Percentiles rank a stretch among this genome's conserved stretches.
phyloP scores from a whole-genome alignment of 208 protist species.

The Trichomonas vaginalis region DNA sequence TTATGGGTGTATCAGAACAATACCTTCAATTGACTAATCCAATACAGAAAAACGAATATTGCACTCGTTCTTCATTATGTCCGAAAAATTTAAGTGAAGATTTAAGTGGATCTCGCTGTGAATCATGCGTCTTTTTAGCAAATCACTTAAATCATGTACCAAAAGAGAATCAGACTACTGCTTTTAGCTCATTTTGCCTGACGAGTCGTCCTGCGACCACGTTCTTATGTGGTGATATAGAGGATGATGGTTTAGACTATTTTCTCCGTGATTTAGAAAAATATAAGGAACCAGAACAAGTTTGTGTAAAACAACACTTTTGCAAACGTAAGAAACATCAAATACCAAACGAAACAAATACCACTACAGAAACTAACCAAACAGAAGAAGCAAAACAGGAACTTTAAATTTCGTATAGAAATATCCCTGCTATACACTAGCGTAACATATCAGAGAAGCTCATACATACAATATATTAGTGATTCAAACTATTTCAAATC shows the following conservation, averaged over 20 bases:
- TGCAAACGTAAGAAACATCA: background rate
- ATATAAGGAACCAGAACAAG: background rate
- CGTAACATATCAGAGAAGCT: too few relatives aligned
- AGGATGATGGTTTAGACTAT: background rate
- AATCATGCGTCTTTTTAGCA: background rate
- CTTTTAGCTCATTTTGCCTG: background rate
- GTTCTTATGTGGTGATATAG: background rate
- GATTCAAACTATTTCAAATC: too few relatives aligned
- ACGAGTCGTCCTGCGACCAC: background rate
- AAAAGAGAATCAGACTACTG: too few relatives aligned
- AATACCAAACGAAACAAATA: too few relatives aligned
- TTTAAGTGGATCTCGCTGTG: background rate
- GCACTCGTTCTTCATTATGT: background rate
- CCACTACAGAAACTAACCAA: background rate
- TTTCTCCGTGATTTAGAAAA: background rate
- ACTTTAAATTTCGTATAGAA: background rate
- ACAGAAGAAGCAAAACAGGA: background rate
- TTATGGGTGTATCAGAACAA: background rate
- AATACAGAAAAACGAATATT: background rate
- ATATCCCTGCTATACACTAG: too few relatives aligned
- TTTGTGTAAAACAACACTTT: background rate
- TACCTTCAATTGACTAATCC: background rate
- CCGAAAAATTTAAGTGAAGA: background rate
- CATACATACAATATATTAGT: too few relatives aligned
- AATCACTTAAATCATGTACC: background rate